A percentile compares a stretch with the other conserved stretches of the same genome.
Conservation (phyloP, 202 grass and related monocot species). For the Schoenoplectus triqueter region DNA sequence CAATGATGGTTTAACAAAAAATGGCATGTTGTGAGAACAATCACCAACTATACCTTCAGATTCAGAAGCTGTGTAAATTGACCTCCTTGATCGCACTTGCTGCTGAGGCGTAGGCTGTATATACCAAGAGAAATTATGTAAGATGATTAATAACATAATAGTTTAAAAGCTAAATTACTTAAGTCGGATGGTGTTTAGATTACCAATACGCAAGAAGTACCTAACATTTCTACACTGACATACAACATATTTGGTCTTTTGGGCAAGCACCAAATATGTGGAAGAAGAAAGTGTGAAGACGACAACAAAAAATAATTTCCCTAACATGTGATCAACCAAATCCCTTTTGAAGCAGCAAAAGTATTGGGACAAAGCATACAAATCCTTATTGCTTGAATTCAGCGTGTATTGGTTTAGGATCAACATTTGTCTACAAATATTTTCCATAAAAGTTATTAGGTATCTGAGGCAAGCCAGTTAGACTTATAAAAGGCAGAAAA, state of each 20-base stretch:
- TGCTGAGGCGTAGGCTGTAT: constrained; percentile 84
- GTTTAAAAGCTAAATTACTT: background rate
- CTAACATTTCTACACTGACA: background rate
- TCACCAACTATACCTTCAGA: constrained; percentile 57
- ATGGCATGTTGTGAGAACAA: background rate
- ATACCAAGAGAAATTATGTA: constrained; percentile 15
- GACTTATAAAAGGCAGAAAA: background rate
- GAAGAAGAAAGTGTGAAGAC: background rate
- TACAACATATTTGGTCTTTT: background rate
- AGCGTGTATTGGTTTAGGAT: background rate
- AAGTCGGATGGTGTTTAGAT: background rate
- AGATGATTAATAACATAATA: background rate
- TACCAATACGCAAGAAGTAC: background rate
- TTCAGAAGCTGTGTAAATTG: constrained; percentile 68
- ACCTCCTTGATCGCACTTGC: constrained; percentile 70
- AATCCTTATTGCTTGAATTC: background rate
- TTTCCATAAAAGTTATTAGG: background rate
- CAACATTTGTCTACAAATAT: constrained; percentile 13
- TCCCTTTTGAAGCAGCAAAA: constrained; percentile 11
- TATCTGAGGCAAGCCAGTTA: background rate
- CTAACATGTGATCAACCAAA: background rate
- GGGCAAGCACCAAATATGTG: background rate
- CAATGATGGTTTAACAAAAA: constrained; percentile 19
- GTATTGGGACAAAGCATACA: background rate
- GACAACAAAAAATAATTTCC: background rate